Evolutionary conservation across 1,284 basidiomycete species (phyloP).

Genomic region (Leccinum insigne): DNA sequence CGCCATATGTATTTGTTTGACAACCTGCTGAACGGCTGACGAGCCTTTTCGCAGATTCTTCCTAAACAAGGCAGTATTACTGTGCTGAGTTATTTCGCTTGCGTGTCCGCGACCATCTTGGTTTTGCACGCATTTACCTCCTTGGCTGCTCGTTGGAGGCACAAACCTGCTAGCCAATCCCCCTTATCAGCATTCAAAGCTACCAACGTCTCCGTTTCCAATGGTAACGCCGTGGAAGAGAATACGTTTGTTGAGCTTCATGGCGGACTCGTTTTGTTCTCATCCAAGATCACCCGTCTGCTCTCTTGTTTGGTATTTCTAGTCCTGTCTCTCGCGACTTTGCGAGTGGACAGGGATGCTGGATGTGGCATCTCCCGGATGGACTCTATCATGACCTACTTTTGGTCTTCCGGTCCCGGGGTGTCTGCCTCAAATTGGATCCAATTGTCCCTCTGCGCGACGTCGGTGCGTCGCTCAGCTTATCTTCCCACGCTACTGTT

Average conservation of each 20-base stretch:
- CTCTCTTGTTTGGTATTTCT: slow-evolving; percentile 4
- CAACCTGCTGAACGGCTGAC: not conserved
- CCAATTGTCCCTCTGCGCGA: not conserved
- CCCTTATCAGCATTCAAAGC: not conserved
- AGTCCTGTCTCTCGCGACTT: not conserved
- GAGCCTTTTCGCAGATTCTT: not conserved
- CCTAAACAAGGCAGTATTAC: not conserved
- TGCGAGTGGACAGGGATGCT: not conserved
- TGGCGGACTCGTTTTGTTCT: not conserved
- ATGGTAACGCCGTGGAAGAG: not conserved
- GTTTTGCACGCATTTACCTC: not conserved
- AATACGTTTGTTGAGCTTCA: not conserved
- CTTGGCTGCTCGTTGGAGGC: not conserved
- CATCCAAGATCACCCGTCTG: slow-evolving; percentile 1
- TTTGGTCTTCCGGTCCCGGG: not conserved
- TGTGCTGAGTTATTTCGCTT: not conserved
- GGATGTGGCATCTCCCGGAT: not conserved
- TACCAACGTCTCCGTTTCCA: not conserved
- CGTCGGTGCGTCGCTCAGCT: not conserved
- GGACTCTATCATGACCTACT: not conserved
- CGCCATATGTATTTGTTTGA: not conserved
- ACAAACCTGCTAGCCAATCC: not conserved
- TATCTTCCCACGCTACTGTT: not conserved
- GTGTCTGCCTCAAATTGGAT: not conserved
- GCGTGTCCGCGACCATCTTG: not conserved